Percentiles rank a stretch among this genome's conserved stretches.
Conservation (phyloP, 2,329 filamentous ascomycete genomes). For the Daldinia eschscholtzii region DNA sequence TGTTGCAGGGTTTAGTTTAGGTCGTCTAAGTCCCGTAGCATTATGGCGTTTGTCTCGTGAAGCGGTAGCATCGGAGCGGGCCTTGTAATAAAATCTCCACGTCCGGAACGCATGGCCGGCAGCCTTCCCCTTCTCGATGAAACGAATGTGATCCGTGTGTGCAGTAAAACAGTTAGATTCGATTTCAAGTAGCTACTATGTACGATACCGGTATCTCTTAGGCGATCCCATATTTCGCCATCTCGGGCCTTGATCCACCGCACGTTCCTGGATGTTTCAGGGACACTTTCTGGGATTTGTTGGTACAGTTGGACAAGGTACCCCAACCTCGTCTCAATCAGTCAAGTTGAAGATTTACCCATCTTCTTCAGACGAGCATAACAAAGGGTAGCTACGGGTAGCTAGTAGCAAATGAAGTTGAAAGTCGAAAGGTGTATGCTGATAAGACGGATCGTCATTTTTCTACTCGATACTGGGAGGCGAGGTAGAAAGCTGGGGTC, state of each 20-base stretch:
- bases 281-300: conserved; percentile 23
- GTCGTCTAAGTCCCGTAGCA: conserved; percentile 23
- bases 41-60: conserved; percentile 40
- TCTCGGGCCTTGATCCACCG: conserved; percentile 35
- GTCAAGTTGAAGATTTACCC: not conserved
- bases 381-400: not conserved
- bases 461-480: not conserved
- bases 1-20: conserved; percentile 22
- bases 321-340: conserved; percentile 22
- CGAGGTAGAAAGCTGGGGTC: conserved; percentile 10
- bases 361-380: not conserved
- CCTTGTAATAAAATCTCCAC: conserved; percentile 32
- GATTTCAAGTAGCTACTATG: conserved; percentile 3
- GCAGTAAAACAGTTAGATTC: conserved; percentile 7
- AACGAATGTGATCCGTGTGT: conserved; percentile 18
- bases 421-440: not conserved
- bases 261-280: conserved; percentile 38
- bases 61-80: conserved; percentile 34
- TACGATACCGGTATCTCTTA: conserved; percentile 22
- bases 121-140: conserved; percentile 11
- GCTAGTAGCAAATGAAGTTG: not conserved
- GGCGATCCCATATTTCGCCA: conserved; percentile 25
- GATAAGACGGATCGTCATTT: not conserved
- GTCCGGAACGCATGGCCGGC: conserved; percentile 27
- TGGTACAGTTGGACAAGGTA: conserved; percentile 28